These are phyloP conservation scores for Suhomyces tanzawaensis DNA, from an alignment of 805 yeast species.

Conservation along the genomic window DNA sequence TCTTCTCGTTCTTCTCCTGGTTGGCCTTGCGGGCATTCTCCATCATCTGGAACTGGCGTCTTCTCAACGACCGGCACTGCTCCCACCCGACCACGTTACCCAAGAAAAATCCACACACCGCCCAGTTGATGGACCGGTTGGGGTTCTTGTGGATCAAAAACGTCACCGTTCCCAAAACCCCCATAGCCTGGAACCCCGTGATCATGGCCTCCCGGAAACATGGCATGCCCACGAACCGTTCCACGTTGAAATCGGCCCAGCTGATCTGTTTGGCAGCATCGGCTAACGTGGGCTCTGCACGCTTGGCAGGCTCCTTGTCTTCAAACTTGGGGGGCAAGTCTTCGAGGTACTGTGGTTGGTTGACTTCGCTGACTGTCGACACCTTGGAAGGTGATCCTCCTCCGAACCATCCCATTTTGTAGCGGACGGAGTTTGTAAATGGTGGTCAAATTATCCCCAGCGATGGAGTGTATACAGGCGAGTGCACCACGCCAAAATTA, in stretches of 20 bases:
- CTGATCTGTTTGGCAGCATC: slow-evolving; percentile 46
- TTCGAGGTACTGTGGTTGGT: slow-evolving; percentile 39
- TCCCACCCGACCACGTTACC: slow-evolving; percentile 91
- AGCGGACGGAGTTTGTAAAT: too few relatives aligned
- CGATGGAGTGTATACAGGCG: too few relatives aligned
- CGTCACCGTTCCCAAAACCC: slow-evolving; percentile 65
- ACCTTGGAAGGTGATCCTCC: slow-evolving; percentile 35
- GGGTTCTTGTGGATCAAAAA: slow-evolving; percentile 65
- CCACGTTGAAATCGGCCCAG: slow-evolving; percentile 50
- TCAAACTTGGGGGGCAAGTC: slow-evolving; percentile 54
- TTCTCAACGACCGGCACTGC: slow-evolving; percentile 75
- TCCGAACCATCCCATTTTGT: slow-evolving; percentile 44
- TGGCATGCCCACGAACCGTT: slow-evolving; percentile 57
- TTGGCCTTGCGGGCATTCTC: slow-evolving; percentile 60
- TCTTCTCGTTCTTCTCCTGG: slow-evolving; percentile 31
- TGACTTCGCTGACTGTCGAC: slow-evolving; percentile 32
- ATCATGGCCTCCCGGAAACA: slow-evolving; percentile 79
- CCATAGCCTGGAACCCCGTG: slow-evolving; percentile 70
- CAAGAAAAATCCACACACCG: slow-evolving; percentile 69
- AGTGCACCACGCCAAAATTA: too few relatives aligned
- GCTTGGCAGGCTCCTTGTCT: slow-evolving; percentile 24
- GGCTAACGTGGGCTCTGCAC: slow-evolving; percentile 15
- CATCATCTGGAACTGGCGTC: slow-evolving; percentile 64
- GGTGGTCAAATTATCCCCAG: too few relatives aligned
- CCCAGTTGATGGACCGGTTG: slow-evolving; percentile 73